Evolutionary conservation across 345 rosid species (phyloP), one percentile per base, ranked within the genome.

Genomic region (Xanthoceras sorbifolium): DNA sequence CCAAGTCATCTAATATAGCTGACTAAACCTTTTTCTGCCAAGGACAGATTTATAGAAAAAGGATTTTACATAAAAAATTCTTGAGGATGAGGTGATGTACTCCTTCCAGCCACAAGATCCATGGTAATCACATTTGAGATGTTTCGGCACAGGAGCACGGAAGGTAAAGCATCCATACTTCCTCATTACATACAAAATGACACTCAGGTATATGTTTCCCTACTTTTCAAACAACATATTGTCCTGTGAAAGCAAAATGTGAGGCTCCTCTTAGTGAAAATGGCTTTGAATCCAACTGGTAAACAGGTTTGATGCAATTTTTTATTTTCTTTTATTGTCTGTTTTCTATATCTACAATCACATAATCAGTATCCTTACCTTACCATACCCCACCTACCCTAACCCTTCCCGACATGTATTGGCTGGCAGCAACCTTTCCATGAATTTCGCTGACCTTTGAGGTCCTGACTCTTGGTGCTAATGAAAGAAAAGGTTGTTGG

Each of bases 381-480:
- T 81, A 38, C 64, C 84, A 78, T 25, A 79, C 75, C 78, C 84
- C 73, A 73, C 62, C 89, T 85, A 86, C 73, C 81, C 82, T 77
- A 78, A 73, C 84, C 82, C 77, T 77, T 32, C 82, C 80, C 72
- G 64, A 71, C 68, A 80, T 50, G 64, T 72, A 82, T 55, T 52
- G 63, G 84, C 80, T 48, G 76, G 73, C 76, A 84, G 79, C 84
- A 79, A 76, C 59, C 72, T 76, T 57, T 69, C 69, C 76, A 36
- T 29, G 66, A 76, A 61, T 78, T 44, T 81, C 79, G 78, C 76
- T 70, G 74, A 70, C 74, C 40, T 80, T 79, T 66, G 72, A 73
- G 73, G 80, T 63, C 55, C 73, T 63, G 79, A 71, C 11, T 65
- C 77, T 76, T n/a, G 20, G 36, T 71, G 64, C 61, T 68, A 68